phyloP scores from a whole-genome alignment of 2,329 filamentous ascomycete genomes.

The Colletotrichum sp. region DNA sequence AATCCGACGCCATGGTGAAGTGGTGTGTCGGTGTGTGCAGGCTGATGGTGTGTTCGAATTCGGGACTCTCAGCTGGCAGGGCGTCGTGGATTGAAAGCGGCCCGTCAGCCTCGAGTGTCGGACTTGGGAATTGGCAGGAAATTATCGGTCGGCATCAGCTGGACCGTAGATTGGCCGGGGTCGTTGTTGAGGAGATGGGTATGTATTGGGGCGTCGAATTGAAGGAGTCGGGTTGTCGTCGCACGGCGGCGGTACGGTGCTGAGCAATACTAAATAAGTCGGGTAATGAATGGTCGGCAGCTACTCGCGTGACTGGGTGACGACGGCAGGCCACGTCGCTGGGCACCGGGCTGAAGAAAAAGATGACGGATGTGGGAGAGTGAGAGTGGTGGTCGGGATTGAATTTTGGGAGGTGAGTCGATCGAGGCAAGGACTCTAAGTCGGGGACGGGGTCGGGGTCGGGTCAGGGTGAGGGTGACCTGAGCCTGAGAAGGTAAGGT shows the following conservation, averaged over 20 bases:
- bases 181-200: not conserved
- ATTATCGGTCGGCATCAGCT: constrained; percentile 25
- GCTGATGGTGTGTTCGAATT: constrained; percentile 17
- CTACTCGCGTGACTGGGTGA: constrained; percentile 16
- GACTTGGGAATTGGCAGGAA: constrained; percentile 13
- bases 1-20: constrained; percentile 49
- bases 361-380: constrained; percentile 6
- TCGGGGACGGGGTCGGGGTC: constrained; percentile 1
- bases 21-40: not conserved
- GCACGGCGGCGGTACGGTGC: constrained; percentile 18
- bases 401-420: not conserved
- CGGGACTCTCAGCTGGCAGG: constrained; percentile 13
- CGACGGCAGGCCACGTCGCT: constrained; percentile 15
- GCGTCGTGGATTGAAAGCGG: constrained; percentile 7
- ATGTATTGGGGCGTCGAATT: constrained; percentile 15
- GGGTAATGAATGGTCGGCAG: constrained; percentile 9
- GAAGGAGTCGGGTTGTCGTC: constrained; percentile 12
- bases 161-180: constrained; percentile 12
- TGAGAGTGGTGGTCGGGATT: not conserved
- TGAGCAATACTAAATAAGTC: constrained; percentile 15
- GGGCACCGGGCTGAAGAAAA: constrained; percentile 15
- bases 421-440: constrained; percentile 1
- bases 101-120: constrained; percentile 23
- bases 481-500: not conserved
- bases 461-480: constrained; percentile 5